phyloP scores from a whole-genome alignment of 805 yeast species.

The Starmerella tilneyi region DNA sequence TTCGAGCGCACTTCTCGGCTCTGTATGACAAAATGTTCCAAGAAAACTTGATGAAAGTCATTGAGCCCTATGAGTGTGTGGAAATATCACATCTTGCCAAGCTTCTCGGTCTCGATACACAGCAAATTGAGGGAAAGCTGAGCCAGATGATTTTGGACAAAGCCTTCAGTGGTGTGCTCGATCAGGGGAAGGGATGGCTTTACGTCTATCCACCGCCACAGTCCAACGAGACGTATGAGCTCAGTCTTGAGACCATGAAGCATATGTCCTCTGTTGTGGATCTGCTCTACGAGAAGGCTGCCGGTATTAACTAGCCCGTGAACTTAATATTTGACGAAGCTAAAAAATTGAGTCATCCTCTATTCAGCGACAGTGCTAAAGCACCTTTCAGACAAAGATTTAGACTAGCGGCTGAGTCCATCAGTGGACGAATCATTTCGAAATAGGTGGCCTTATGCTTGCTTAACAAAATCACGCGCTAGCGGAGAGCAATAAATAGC shows the following conservation, averaged over 20 bases:
- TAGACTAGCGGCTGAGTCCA: too few relatives aligned
- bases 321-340: too few relatives aligned
- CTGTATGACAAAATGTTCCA: slow-evolving; percentile 86
- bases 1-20: slow-evolving; percentile 83
- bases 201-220: slow-evolving; percentile 82
- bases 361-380: too few relatives aligned
- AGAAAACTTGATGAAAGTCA: slow-evolving; percentile 84
- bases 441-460: too few relatives aligned
- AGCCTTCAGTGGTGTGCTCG: slow-evolving; percentile 90
- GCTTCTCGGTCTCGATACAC: slow-evolving; percentile 74
- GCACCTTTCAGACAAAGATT: too few relatives aligned
- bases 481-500: too few relatives aligned
- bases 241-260: slow-evolving; percentile 75
- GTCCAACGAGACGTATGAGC: slow-evolving; percentile 78
- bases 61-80: slow-evolving; percentile 94
- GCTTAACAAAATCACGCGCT: too few relatives aligned
- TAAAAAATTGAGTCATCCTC: too few relatives aligned
- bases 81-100: slow-evolving; percentile 82
- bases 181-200: slow-evolving; percentile 97
- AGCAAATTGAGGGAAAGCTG: slow-evolving; percentile 86
- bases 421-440: too few relatives aligned
- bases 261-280: slow-evolving; percentile 84
- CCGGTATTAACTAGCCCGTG: slow-evolving; percentile 46
- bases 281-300: slow-evolving; percentile 84
- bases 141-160: slow-evolving; percentile 95